Evolutionary conservation across 1,284 basidiomycete species (phyloP).

Genomic region (Cutaneotrichosporon sp.): DNA sequence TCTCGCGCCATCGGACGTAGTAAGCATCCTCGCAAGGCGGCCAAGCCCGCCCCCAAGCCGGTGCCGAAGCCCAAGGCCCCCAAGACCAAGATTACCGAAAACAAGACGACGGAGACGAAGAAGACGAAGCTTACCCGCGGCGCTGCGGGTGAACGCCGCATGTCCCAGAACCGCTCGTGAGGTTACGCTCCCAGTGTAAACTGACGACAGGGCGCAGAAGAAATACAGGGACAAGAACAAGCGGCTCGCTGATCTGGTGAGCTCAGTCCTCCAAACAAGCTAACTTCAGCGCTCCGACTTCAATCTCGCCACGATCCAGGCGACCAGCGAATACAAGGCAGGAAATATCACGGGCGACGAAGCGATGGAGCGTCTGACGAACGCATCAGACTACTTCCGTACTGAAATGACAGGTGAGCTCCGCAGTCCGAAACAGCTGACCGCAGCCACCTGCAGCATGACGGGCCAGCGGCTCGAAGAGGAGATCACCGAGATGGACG

Average conservation of each 20-base stretch:
- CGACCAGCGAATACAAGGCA: background rate
- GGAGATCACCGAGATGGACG: conserved; percentile 3
- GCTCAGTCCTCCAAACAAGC: background rate
- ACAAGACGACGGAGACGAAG: background rate
- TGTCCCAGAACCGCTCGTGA: conserved; percentile 22
- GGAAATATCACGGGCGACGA: background rate
- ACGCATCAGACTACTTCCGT: conserved; percentile 1
- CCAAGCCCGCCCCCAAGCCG: background rate
- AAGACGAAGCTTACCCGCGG: background rate
- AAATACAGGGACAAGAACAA: conserved; percentile 26
- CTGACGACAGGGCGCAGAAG: conserved; percentile 14
- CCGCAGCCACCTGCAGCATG: conserved; percentile 7
- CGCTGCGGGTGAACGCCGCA: conserved; percentile 17
- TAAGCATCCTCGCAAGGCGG: background rate
- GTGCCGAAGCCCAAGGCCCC: background rate
- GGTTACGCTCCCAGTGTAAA: too few relatives aligned
- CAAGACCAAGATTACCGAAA: background rate
- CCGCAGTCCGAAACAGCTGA: background rate
- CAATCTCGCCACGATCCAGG: conserved; percentile 9
- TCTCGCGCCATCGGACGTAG: background rate
- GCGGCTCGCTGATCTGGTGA: conserved; percentile 12
- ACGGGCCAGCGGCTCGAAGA: conserved; percentile 3
- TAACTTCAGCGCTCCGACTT: conserved; percentile 18
- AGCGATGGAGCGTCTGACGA: background rate
- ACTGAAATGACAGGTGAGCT: conserved; percentile 4